Conservation (phyloP, 2,329 filamentous ascomycete species). For the Colletotrichum chrysophilum region DNA sequence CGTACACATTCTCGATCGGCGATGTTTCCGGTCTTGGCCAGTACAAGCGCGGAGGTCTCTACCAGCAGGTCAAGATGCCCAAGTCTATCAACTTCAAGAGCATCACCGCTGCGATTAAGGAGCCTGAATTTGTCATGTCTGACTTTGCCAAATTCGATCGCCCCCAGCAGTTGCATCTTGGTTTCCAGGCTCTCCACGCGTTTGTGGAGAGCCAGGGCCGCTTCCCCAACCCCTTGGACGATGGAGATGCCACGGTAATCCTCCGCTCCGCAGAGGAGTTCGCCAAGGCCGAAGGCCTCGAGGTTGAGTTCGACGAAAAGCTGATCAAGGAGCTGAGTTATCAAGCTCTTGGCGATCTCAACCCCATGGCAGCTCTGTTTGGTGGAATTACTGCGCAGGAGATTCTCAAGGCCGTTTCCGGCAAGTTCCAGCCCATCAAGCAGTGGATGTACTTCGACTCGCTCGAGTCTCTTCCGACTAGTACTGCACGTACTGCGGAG, state of each 20-base stretch:
- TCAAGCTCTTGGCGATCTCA: conserved; percentile 90
- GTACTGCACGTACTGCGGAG: conserved; percentile 78
- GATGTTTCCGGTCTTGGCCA: conserved; percentile 86
- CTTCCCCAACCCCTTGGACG: conserved; percentile 83
- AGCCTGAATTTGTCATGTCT: conserved; percentile 88
- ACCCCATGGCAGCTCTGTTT: conserved; percentile 92
- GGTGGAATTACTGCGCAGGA: conserved; percentile 94
- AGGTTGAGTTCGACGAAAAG: conserved; percentile 90
- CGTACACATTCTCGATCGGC: conserved; percentile 97
- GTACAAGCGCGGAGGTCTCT: conserved; percentile 89
- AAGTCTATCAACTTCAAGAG: conserved; percentile 90
- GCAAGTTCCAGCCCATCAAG: conserved; percentile 94
- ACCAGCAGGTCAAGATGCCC: conserved; percentile 98
- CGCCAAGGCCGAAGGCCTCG: conserved; percentile 74
- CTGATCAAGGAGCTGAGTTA: conserved; percentile 91
- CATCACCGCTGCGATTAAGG: conserved; percentile 77
- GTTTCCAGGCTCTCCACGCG: conserved; percentile 88
- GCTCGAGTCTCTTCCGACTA: conserved; percentile 88
- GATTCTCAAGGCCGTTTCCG: conserved; percentile 94
- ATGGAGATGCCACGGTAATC: conserved; percentile 81
- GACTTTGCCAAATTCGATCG: conserved; percentile 99
- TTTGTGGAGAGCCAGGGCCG: conserved; percentile 79
- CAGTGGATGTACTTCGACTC: conserved; percentile 99
- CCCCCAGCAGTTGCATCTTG: conserved; percentile 88
- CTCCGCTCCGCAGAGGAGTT: conserved; percentile 77